Percentiles rank a stretch among this genome's conserved stretches.
These are phyloP conservation scores for Phylloporus arenicola DNA, from an alignment of 768 basidiomycete genomes.

Conservation along the genomic window DNA sequence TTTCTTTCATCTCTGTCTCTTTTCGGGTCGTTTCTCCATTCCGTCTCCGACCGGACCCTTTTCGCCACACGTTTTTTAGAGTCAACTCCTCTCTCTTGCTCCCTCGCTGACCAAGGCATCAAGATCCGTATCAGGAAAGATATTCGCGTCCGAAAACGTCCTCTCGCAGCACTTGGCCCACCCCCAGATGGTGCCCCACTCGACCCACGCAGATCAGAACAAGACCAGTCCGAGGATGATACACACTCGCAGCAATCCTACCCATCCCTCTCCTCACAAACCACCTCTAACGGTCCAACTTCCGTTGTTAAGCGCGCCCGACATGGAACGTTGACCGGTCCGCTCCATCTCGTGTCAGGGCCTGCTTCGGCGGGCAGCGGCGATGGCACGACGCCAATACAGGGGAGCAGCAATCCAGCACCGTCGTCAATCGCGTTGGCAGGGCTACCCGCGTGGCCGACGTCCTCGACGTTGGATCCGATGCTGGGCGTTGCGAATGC, in stretches of 20 bases:
- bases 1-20: conserved; percentile 11
- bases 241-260: conserved; percentile 9
- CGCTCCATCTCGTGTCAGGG: conserved; percentile 17
- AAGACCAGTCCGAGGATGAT: conserved; percentile 25
- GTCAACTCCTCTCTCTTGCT: conserved; percentile 83
- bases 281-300: neutral
- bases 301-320: conserved; percentile 23
- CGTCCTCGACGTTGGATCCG: conserved; percentile 25
- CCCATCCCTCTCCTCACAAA: conserved; percentile 7
- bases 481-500: conserved; percentile 31
- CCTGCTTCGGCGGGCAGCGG: conserved; percentile 11
- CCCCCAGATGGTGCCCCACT: conserved; percentile 14
- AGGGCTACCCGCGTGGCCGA: conserved; percentile 31
- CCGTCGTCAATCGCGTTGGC: conserved; percentile 22
- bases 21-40: conserved; percentile 18
- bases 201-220: conserved; percentile 21
- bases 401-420: conserved; percentile 6
- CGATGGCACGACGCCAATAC: conserved; percentile 17
- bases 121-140: conserved; percentile 94
- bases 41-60: conserved; percentile 7
- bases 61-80: conserved; percentile 39
- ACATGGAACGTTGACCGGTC: conserved; percentile 23
- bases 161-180: conserved; percentile 35
- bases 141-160: conserved; percentile 75
- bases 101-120: conserved; percentile 92